These are phyloP conservation scores for Colletotrichum lini DNA, from an alignment of 2,329 filamentous ascomycete species.

Conservation along the genomic window DNA sequence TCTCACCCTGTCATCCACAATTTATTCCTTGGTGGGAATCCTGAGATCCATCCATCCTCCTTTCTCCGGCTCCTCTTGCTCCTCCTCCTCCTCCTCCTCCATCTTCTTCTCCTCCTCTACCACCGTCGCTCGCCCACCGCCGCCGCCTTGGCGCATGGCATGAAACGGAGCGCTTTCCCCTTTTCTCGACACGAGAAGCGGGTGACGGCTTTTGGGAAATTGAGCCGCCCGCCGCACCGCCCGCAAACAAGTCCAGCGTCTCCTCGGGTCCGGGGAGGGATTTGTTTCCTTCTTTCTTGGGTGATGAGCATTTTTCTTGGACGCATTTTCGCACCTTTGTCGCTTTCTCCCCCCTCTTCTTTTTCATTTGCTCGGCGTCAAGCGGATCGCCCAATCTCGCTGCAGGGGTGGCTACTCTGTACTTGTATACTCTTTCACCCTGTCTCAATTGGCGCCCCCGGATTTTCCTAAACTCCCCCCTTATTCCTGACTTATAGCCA, in stretches of 20 bases:
- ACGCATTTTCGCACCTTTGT: background rate
- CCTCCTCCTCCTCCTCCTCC: too few relatives aligned
- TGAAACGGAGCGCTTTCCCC: constrained; percentile 26
- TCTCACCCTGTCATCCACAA: background rate
- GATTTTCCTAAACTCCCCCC: background rate
- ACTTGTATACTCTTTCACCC: background rate
- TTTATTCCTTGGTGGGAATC: background rate
- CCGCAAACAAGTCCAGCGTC: background rate
- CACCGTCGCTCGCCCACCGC: background rate
- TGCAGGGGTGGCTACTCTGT: too few relatives aligned
- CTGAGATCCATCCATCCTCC: too few relatives aligned
- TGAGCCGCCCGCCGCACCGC: constrained; percentile 8
- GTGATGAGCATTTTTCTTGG: constrained; percentile 4
- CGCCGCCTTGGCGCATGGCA: constrained; percentile 32
- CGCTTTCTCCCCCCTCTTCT: too few relatives aligned
- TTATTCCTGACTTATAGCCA: background rate
- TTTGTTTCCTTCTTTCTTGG: constrained; percentile 4
- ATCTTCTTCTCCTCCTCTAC: background rate
- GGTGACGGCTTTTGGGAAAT: background rate
- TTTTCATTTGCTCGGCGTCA: background rate
- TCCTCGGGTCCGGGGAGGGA: background rate
- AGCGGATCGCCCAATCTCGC: constrained; percentile 15
- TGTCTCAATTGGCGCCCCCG: background rate
- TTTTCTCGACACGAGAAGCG: background rate
- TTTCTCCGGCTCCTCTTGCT: too few relatives aligned